phyloP scores from a whole-genome alignment of 2,329 filamentous ascomycete genomes.

The Pseudogymnoascus sp. region DNA sequence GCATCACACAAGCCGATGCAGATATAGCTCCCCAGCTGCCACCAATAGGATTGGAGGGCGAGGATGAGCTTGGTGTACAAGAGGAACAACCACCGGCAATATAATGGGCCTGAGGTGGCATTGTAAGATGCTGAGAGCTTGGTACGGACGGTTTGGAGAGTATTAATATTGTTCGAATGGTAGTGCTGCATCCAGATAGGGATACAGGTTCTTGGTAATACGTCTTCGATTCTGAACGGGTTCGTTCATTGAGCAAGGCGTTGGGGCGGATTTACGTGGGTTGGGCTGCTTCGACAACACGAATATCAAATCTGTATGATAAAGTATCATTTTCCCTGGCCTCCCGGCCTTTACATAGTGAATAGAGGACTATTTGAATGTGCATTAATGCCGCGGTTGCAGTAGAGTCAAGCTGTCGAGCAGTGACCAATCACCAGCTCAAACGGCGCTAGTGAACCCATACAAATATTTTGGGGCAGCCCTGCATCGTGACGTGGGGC shows the following conservation, averaged over 20 bases:
- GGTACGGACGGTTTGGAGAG: background rate
- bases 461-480: background rate
- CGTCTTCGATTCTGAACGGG: slow-evolving; percentile 1
- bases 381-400: background rate
- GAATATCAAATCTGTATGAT: slow-evolving; percentile 5
- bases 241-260: background rate
- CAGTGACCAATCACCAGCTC: background rate
- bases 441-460: background rate
- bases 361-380: slow-evolving; percentile 1
- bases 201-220: background rate
- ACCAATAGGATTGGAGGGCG: background rate
- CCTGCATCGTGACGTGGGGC: slow-evolving; percentile 5
- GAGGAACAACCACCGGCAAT: background rate
- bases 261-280: slow-evolving; percentile 1
- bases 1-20: slow-evolving; percentile 24
- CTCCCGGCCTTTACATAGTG: background rate
- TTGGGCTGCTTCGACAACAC: background rate
- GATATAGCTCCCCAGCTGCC: background rate
- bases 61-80: slow-evolving; percentile 2
- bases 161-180: slow-evolving; percentile 5
- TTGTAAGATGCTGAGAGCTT: background rate
- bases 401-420: background rate
- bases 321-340: slow-evolving; percentile 1
- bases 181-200: background rate
- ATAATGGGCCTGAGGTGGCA: background rate